Evolutionary conservation across 1,139 yeast genomes (phyloP).

Genomic region (Suhomyces anneliseae): DNA sequence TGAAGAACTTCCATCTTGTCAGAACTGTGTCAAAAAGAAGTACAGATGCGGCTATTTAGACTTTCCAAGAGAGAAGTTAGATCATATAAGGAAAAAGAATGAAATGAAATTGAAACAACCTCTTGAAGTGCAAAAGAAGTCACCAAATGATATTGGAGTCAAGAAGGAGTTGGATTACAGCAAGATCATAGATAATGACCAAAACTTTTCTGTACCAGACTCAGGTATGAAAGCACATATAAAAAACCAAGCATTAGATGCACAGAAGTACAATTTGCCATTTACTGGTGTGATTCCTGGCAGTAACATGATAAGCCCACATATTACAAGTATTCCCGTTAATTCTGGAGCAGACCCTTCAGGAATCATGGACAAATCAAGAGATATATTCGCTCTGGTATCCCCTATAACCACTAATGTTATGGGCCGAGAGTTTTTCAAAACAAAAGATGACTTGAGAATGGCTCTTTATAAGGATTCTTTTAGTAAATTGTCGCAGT

Average conservation of each 20-base stretch:
- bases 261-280: not conserved
- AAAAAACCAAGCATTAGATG: not conserved
- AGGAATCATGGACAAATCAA: slow-evolving; percentile 1
- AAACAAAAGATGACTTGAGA: slow-evolving; percentile 20
- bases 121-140: not conserved
- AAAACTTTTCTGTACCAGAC: not conserved
- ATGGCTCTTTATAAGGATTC: slow-evolving; percentile 22
- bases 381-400: slow-evolving; percentile 17
- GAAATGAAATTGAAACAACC: slow-evolving; percentile 17
- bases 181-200: not conserved
- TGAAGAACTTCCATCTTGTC: slow-evolving; percentile 46
- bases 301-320: not conserved
- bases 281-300: not conserved
- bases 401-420: slow-evolving; percentile 13
- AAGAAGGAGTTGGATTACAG: not conserved
- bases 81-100: slow-evolving; percentile 35
- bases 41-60: slow-evolving; percentile 46
- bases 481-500: slow-evolving; percentile 11
- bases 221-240: not conserved
- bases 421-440: slow-evolving; percentile 16
- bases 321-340: not conserved
- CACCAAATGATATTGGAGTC: slow-evolving; percentile 4
- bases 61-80: slow-evolving; percentile 39
- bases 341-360: not conserved
- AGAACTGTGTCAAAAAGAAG: slow-evolving; percentile 39